Conservation (phyloP, 148 eudicot species). For the Spergularia bocconei region DNA sequence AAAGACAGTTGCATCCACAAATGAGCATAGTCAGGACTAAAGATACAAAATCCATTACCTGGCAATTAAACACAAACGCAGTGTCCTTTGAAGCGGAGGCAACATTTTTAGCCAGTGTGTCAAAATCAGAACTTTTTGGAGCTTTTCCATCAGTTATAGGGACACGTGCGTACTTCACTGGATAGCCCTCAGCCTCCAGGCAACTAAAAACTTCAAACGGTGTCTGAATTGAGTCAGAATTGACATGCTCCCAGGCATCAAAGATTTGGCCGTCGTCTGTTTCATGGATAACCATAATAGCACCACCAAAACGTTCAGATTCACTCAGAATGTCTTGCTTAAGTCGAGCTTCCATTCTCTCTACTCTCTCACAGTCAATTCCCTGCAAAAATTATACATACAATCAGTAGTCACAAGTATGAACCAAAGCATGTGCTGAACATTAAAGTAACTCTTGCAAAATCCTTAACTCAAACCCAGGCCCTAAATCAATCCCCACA, state of each 20-base stretch:
- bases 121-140: slow-evolving; percentile 96
- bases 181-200: slow-evolving; percentile 72
- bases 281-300: slow-evolving; percentile 96
- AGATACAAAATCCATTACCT: slow-evolving; percentile 44
- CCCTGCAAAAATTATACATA: slow-evolving; percentile 41
- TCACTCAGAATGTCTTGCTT: slow-evolving; percentile 87
- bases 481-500: background rate
- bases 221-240: slow-evolving; percentile 63
- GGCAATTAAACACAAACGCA: slow-evolving; percentile 97
- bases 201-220: slow-evolving; percentile 80
- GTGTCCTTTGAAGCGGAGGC: slow-evolving; percentile 74
- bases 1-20: slow-evolving; percentile 1
- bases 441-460: background rate
- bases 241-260: slow-evolving; percentile 90
- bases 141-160: slow-evolving; percentile 99
- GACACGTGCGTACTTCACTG: slow-evolving; percentile 89
- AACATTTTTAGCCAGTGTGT: slow-evolving; percentile 65
- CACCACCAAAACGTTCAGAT: slow-evolving; percentile 74
- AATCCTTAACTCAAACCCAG: background rate
- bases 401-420: slow-evolving; percentile 3
- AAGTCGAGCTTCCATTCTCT: slow-evolving; percentile 90
- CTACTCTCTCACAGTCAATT: slow-evolving; percentile 86
- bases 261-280: slow-evolving; percentile 77
- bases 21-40: slow-evolving; percentile 5
- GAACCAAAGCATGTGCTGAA: background rate